Evolutionary conservation across 2,329 filamentous ascomycete species (phyloP).

Genomic region (Purpureocillium takamizusanense): DNA sequence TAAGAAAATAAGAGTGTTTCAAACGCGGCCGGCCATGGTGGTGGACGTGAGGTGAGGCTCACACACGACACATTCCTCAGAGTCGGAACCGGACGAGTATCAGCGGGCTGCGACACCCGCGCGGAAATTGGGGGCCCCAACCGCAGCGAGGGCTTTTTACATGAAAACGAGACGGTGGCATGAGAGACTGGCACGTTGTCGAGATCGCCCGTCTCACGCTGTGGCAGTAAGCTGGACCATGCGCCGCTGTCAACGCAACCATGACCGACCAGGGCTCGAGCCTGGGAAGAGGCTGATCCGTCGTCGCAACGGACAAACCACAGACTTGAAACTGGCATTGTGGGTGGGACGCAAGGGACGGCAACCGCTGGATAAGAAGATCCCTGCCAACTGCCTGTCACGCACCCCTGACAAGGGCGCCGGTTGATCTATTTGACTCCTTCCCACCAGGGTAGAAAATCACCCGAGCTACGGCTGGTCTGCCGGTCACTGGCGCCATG

Average conservation of each 20-base stretch:
- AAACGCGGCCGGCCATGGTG: neutral
- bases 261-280: neutral
- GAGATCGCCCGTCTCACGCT: too few relatives aligned
- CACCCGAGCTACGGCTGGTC: neutral
- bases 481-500: neutral
- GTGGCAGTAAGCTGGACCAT: too few relatives aligned
- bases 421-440: constrained; percentile 1
- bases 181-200: too few relatives aligned
- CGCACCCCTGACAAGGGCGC: neutral
- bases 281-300: neutral
- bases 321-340: constrained; percentile 5
- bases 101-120: too few relatives aligned
- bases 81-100: too few relatives aligned
- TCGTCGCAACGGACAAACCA: constrained; percentile 2
- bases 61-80: neutral
- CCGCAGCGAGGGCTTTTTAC: neutral
- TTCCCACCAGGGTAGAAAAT: neutral
- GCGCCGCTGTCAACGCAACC: too few relatives aligned
- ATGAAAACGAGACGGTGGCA: too few relatives aligned
- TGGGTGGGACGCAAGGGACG: neutral
- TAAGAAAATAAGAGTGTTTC: neutral
- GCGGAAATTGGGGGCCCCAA: neutral
- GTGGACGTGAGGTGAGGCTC: neutral
- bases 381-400: neutral
- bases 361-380: neutral